Conservation (phyloP, 371 early-diverging fungal species). For the Mortierella polycephala region DNA sequence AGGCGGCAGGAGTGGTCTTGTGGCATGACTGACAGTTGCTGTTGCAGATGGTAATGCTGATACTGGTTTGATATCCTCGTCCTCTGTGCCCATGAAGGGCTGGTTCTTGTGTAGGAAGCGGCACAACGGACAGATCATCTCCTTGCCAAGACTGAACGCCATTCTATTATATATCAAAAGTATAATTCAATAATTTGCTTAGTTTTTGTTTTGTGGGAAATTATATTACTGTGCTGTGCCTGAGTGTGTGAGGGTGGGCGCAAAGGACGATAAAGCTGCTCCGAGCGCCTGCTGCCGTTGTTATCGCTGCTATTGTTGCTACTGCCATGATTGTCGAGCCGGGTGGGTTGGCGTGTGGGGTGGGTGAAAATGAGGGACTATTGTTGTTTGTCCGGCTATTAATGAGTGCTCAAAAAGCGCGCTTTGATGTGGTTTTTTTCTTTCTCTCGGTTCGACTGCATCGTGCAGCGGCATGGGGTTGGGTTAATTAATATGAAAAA, state of each 20-base stretch:
- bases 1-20: constrained; percentile 4
- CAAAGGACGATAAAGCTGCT: too few relatives aligned
- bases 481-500: neutral
- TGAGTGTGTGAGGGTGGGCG: neutral
- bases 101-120: constrained; percentile 46
- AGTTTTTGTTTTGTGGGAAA: constrained; percentile 1
- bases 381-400: neutral
- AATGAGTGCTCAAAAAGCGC: neutral
- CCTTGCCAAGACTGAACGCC: constrained; percentile 40
- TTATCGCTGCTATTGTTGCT: constrained; percentile 9
- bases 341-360: too few relatives aligned
- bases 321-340: constrained; percentile 14
- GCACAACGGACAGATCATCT: constrained; percentile 47
- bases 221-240: neutral
- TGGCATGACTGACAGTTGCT: neutral
- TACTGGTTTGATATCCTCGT: constrained; percentile 17
- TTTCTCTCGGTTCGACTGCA: neutral
- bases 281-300: neutral
- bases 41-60: constrained; percentile 10
- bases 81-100: constrained; percentile 33
- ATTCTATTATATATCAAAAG: constrained; percentile 11
- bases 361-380: neutral
- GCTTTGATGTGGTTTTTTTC: constrained; percentile 6
- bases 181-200: neutral
- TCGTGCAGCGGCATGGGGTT: neutral